Conservation (phyloP, 1,139 yeast genomes). For the Ogataea hybrid region DNA sequence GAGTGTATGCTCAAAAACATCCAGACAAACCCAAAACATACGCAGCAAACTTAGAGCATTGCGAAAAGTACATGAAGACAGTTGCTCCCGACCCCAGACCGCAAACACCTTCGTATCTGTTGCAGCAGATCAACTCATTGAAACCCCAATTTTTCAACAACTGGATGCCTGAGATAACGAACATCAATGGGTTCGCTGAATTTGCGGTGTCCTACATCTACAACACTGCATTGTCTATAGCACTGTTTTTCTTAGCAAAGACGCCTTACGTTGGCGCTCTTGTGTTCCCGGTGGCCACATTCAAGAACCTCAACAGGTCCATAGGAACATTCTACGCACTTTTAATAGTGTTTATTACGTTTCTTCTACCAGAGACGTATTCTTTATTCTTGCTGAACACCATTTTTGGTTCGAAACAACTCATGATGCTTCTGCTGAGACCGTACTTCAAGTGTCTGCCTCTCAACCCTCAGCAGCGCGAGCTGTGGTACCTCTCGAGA, state of each 20-base stretch:
- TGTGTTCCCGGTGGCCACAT: constrained; percentile 42
- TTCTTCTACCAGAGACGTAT: constrained; percentile 36
- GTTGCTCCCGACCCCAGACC: constrained; percentile 1
- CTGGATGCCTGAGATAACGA: constrained; percentile 6
- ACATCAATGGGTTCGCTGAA: constrained; percentile 11
- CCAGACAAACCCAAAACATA: constrained; percentile 31
- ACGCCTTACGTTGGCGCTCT: constrained; percentile 42
- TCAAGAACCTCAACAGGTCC: constrained; percentile 43
- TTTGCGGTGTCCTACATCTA: constrained; percentile 11
- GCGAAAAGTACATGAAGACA: constrained; percentile 1
- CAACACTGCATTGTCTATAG: constrained; percentile 23
- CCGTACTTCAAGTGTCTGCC: constrained; percentile 54
- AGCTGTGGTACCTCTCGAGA: constrained; percentile 53
- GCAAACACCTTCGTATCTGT: constrained; percentile 2
- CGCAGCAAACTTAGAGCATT: constrained; percentile 5
- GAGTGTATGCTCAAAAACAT: constrained; percentile 36
- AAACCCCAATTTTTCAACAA: background rate
- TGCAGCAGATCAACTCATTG: constrained; percentile 2
- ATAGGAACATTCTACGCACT: constrained; percentile 48
- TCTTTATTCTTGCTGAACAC: constrained; percentile 40
- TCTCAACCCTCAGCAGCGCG: constrained; percentile 43
- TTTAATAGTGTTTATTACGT: constrained; percentile 36
- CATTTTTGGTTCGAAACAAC: constrained; percentile 46
- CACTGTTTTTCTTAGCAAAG: constrained; percentile 31
- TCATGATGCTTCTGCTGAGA: constrained; percentile 45